Evolutionary conservation across 2,329 filamentous ascomycete genomes (phyloP).

Genomic region (Ophiocordyceps camponoti-rufipedis): DNA sequence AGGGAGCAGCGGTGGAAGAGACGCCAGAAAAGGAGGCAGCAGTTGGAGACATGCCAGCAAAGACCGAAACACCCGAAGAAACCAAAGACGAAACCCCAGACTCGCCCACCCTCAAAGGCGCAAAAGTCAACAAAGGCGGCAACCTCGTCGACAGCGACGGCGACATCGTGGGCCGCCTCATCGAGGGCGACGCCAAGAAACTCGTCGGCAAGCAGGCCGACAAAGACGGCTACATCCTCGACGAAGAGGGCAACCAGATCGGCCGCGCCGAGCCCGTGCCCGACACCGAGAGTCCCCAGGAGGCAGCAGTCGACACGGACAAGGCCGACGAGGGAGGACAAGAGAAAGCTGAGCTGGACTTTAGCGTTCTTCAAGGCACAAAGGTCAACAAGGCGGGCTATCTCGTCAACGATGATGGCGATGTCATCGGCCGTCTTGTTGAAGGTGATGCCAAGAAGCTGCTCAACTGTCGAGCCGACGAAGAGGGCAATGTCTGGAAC

Average conservation of each 20-base stretch:
- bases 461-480: too few species aligned
- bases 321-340: too few species aligned
- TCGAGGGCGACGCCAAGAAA: constrained; percentile 44
- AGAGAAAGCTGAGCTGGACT: too few species aligned
- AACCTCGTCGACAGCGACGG: constrained; percentile 38
- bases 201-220: constrained; percentile 47
- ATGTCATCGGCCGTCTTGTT: too few species aligned
- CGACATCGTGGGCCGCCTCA: constrained; percentile 40
- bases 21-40: constrained; percentile 1
- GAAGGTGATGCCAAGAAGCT: too few species aligned
- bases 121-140: constrained; percentile 39
- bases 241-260: constrained; percentile 48
- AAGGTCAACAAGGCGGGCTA: too few species aligned
- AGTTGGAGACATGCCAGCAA: too few species aligned
- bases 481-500: too few species aligned
- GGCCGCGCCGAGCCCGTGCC: constrained; percentile 45
- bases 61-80: background rate
- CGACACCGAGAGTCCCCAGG: constrained; percentile 14
- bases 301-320: background rate
- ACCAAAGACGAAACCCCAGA: constrained; percentile 16
- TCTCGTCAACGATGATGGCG: too few species aligned
- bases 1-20: constrained; percentile 1
- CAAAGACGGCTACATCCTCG: constrained; percentile 51
- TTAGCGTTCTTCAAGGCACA: too few species aligned
- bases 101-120: constrained; percentile 26